phyloP scores from a whole-genome alignment of 2,329 filamentous ascomycete genomes.

The Cylindrodendrum hubeiense region DNA sequence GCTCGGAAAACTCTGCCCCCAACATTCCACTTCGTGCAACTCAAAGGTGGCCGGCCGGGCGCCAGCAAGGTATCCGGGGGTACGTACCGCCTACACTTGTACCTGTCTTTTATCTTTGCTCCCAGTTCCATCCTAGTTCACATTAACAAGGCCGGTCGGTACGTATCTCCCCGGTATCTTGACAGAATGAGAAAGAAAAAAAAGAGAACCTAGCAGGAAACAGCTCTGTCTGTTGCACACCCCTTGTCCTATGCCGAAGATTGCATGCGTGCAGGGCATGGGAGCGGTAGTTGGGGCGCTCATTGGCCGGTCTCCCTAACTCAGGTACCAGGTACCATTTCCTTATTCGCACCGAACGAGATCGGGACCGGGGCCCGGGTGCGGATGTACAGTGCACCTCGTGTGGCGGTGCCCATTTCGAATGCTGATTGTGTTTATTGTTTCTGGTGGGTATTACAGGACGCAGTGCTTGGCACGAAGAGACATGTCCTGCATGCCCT shows the following conservation, averaged over 20 bases:
- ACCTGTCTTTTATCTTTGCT: conserved; percentile 4
- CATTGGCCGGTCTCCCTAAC: conserved; percentile 30
- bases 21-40: conserved; percentile 48
- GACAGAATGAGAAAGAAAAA: conserved; percentile 2
- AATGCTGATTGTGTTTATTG: conserved; percentile 21
- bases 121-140: conserved; percentile 9
- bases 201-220: conserved; percentile 21
- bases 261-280: conserved; percentile 29
- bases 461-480: conserved; percentile 9
- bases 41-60: conserved; percentile 38
- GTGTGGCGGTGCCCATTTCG: conserved; percentile 38
- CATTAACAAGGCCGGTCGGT: conserved; percentile 16
- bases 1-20: conserved; percentile 46
- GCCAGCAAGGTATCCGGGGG: conserved; percentile 41
- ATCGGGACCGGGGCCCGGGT: conserved; percentile 34
- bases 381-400: conserved; percentile 25
- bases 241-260: conserved; percentile 39
- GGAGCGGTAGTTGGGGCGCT: conserved; percentile 21
- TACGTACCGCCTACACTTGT: conserved; percentile 5
- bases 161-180: conserved; percentile 23
- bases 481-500: conserved; percentile 17
- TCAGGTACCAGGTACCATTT: conserved; percentile 17
- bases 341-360: neutral
- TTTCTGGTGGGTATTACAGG: conserved; percentile 15
- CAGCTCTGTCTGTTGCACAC: conserved; percentile 19